phyloP scores from a whole-genome alignment of 805 yeast species.

The Wickerhamomyces subpelliculosus region DNA sequence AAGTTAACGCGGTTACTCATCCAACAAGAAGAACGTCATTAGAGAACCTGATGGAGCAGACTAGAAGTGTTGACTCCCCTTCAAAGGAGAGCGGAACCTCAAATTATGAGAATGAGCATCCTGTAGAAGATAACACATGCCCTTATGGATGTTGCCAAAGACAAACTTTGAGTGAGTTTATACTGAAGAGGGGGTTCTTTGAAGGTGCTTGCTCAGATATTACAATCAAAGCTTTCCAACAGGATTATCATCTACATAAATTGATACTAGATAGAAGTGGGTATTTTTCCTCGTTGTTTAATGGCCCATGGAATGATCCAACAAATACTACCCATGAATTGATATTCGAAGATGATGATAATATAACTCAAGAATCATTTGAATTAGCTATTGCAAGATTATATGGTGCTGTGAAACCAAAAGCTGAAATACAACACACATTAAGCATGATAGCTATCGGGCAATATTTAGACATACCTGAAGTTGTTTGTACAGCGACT shows the following conservation, averaged over 20 bases:
- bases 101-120: neutral
- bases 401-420: conserved; percentile 35
- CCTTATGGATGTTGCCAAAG: conserved; percentile 24
- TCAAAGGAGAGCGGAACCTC: neutral
- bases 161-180: conserved; percentile 21
- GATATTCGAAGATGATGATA: conserved; percentile 32
- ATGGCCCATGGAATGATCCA: conserved; percentile 35
- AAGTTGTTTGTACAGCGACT: conserved; percentile 37
- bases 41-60: neutral
- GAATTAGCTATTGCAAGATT: conserved; percentile 40
- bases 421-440: conserved; percentile 29
- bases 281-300: conserved; percentile 39
- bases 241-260: conserved; percentile 37
- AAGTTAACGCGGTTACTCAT: neutral
- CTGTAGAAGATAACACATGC: conserved; percentile 11
- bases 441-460: conserved; percentile 41
- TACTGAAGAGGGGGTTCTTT: conserved; percentile 32
- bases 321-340: conserved; percentile 19
- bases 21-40: neutral
- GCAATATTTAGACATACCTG: conserved; percentile 40
- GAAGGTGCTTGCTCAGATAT: conserved; percentile 44
- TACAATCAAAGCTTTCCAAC: conserved; percentile 38
- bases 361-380: conserved; percentile 38
- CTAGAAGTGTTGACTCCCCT: neutral
- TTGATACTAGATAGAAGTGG: conserved; percentile 39